A percentile compares a stretch with the other conserved stretches of the same genome.
These are phyloP conservation scores for Lepidium didymum DNA, from an alignment of 345 rosid species.

Conservation along the genomic window DNA sequence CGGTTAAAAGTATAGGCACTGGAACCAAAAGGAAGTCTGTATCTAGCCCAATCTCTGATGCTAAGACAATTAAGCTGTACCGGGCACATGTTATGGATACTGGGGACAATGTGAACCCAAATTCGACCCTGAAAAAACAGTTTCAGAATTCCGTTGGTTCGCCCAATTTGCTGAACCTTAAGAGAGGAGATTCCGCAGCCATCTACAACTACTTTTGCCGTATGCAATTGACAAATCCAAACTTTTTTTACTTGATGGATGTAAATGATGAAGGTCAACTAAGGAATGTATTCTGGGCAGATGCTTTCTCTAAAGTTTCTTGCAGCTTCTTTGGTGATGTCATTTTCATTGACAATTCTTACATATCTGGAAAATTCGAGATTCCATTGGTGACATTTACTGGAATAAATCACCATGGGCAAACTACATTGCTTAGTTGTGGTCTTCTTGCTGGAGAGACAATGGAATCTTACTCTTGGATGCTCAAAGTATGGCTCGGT, in stretches of 20 bases:
- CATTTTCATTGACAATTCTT: conserved; percentile 48
- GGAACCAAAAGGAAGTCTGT: conserved; percentile 46
- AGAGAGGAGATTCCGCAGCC: conserved; percentile 51
- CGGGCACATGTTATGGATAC: conserved; percentile 48
- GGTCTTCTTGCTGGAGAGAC: conserved; percentile 67
- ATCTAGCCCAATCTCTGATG: conserved; percentile 46
- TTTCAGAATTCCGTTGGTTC: conserved; percentile 22
- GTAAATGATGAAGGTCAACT: conserved; percentile 57
- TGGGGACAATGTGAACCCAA: conserved; percentile 34
- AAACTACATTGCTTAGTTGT: conserved; percentile 50
- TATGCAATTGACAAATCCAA: conserved; percentile 62
- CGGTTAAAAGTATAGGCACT: conserved; percentile 35
- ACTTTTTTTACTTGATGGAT: conserved; percentile 65
- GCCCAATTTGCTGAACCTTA: conserved; percentile 40
- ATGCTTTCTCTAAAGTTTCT: conserved; percentile 52
- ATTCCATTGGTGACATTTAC: conserved; percentile 53
- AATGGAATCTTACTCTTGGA: conserved; percentile 52
- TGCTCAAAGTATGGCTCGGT: conserved; percentile 46
- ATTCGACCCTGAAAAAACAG: conserved; percentile 28
- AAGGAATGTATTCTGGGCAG: conserved; percentile 62
- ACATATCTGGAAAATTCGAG: conserved; percentile 45
- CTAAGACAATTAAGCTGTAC: conserved; percentile 50
- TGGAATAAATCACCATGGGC: conserved; percentile 66
- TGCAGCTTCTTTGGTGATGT: conserved; percentile 52
- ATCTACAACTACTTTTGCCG: conserved; percentile 55